Evolutionary conservation across 352 stramenopile genomes (phyloP).

Genomic region (Pythium dissimile): DNA sequence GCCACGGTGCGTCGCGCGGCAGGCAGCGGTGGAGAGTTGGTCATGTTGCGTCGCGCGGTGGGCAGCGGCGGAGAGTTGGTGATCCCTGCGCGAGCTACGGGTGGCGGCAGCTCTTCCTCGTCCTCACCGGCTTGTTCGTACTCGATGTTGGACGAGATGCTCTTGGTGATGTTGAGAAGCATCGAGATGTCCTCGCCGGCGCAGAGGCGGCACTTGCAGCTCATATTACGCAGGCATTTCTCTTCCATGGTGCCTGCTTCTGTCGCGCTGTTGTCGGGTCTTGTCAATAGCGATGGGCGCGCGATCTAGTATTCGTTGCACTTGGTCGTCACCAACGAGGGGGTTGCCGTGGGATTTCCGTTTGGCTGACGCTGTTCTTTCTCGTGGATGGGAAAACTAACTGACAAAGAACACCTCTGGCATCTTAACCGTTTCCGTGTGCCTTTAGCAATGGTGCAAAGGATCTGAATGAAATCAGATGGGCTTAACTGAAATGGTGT

Average conservation of each 20-base stretch:
- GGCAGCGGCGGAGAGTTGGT: constrained; percentile 33
- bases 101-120: constrained; percentile 7
- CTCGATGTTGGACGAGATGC: constrained; percentile 77
- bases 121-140: constrained; percentile 43
- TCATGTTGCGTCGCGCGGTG: constrained; percentile 23
- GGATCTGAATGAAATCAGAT: background rate
- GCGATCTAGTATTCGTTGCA: constrained; percentile 5
- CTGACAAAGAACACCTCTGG: constrained; percentile 3
- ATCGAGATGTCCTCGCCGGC: constrained; percentile 73
- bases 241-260: constrained; percentile 48
- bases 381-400: constrained; percentile 15
- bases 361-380: constrained; percentile 3
- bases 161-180: constrained; percentile 76
- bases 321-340: constrained; percentile 9
- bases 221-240: constrained; percentile 86
- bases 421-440: background rate
- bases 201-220: constrained; percentile 81
- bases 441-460: too few relatives aligned
- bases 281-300: background rate
- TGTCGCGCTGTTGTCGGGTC: background rate
- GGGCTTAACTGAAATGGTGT: background rate
- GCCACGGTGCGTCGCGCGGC: constrained; percentile 17
- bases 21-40: constrained; percentile 45
- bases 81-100: too few relatives aligned
- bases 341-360: constrained; percentile 9